These are phyloP conservation scores for Pezicula neosporulosa DNA, from an alignment of 2,329 filamentous ascomycete genomes.

Conservation along the genomic window DNA sequence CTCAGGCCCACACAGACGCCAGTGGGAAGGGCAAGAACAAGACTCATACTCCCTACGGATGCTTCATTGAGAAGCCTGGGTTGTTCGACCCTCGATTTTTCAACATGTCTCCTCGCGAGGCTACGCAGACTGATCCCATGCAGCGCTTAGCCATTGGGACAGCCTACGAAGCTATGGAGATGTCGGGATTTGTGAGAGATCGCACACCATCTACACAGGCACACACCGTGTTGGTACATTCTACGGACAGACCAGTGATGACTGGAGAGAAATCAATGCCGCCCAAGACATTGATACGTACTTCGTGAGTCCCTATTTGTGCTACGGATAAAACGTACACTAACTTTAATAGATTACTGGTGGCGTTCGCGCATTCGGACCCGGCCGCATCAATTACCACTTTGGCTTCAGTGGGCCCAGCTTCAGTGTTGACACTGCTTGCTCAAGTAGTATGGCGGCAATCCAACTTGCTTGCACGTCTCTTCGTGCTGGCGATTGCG, in stretches of 20 bases:
- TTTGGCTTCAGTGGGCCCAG: constrained; percentile 37
- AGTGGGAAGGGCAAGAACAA: constrained; percentile 74
- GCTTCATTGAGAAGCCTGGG: constrained; percentile 66
- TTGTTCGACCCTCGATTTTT: constrained; percentile 78
- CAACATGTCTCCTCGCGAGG: constrained; percentile 80
- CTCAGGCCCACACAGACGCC: constrained; percentile 65
- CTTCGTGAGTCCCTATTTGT: constrained; percentile 36
- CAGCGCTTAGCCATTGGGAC: constrained; percentile 72
- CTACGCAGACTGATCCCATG: constrained; percentile 75
- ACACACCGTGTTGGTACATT: constrained; percentile 30
- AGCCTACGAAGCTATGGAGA: constrained; percentile 76
- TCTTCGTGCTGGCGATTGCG: constrained; percentile 9
- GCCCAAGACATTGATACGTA: constrained; percentile 22
- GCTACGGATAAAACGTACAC: constrained; percentile 48
- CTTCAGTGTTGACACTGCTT: constrained; percentile 32
- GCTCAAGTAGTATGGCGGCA: constrained; percentile 30
- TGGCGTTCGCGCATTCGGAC: constrained; percentile 22
- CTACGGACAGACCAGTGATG: constrained; percentile 19
- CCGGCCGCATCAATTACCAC: constrained; percentile 32
- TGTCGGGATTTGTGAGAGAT: constrained; percentile 63
- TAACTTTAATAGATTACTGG: constrained; percentile 34
- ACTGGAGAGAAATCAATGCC: constrained; percentile 21
- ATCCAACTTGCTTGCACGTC: constrained; percentile 10
- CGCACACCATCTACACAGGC: constrained; percentile 35
- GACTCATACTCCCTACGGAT: constrained; percentile 72